Base-by-base conservation (phyloP, 1,139 yeast species). In the Nakaseomyces sp. region DNA sequence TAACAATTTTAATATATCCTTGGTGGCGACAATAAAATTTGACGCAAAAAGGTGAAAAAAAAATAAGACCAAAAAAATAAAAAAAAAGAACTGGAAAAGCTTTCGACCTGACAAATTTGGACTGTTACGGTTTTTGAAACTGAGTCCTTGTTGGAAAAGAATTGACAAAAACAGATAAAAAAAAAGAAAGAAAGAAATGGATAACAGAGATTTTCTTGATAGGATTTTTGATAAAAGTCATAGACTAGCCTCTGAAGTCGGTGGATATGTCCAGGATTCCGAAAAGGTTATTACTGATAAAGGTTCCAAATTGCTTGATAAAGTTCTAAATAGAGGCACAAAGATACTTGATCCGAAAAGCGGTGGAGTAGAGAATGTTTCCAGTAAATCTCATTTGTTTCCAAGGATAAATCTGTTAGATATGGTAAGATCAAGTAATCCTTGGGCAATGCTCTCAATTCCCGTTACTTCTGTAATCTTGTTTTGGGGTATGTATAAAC, bases 401-500 rank as follows among this genome's bases (percentile, higher is more conserved):
- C 32, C 32, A 7, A 32, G 24, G 15, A 5, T 32, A 4, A 32
- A 18, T 18, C 5, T 32, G 15, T 8, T 32, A 7, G 24, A 32
- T 19, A 18, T 8, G 10, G 7, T 32, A 5, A 17, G 4, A 13
- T 1, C 24, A 7, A 17, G 5, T 10, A 32, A 16, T 9, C 28
- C 28, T 5, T 35, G 38, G 38, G 18, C 28, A n/a, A 9, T 13
- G 12, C 10, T 35, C 3, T n/a, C 38, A 9, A 22, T 48, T 9
- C 47, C 58, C 1, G 52, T 53, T 1, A 48, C 50, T 13, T 42
- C 53, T 17, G 16, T 49, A 10, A 37, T 51, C 5, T 29, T 56
- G 13, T 43, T 45, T 18, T 54, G 55, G 55, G 50, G 47, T 32
- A 29, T 44, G 13, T 28, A 37, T 16, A 42, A 44, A 19, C 40